phyloP scores from a whole-genome alignment of 352 stramenopile species.

The Phytophthora fragariae region DNA sequence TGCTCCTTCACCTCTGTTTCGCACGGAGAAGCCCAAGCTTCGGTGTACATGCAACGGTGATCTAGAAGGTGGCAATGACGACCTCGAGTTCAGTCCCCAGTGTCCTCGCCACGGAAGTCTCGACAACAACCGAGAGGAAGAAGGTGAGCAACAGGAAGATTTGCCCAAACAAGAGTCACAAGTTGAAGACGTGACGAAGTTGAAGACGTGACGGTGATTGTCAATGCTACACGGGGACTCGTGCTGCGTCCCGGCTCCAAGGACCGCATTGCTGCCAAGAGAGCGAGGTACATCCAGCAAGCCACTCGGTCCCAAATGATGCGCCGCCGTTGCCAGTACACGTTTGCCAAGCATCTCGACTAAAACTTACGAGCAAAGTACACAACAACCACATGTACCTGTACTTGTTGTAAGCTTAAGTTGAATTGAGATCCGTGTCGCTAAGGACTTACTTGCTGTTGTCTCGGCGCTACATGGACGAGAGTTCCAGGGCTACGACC shows the following conservation, averaged over 20 bases:
- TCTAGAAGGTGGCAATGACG: not conserved
- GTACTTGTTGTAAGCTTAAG: too few relatives aligned
- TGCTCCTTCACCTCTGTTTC: constrained; percentile 22
- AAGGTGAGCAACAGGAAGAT: constrained; percentile 4
- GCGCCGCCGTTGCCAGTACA: constrained; percentile 58
- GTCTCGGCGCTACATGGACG: not conserved
- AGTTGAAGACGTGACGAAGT: constrained; percentile 5
- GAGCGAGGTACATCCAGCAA: constrained; percentile 22
- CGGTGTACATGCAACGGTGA: constrained; percentile 11
- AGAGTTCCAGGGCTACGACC: constrained; percentile 18
- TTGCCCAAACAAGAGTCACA: constrained; percentile 6
- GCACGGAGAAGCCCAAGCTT: constrained; percentile 18
- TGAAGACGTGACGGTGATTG: constrained; percentile 51
- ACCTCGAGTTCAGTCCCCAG: not conserved
- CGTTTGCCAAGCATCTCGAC: constrained; percentile 44
- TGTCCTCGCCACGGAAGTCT: constrained; percentile 9
- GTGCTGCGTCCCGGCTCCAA: constrained; percentile 40
- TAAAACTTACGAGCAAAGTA: not conserved
- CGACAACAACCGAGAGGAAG: constrained; percentile 35
- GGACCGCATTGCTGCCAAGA: constrained; percentile 34
- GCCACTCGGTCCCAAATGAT: constrained; percentile 65
- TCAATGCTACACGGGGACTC: constrained; percentile 58
- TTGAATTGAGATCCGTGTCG: not conserved
- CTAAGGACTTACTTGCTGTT: not conserved
- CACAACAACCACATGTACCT: too few relatives aligned